Evolutionary conservation across 2,329 filamentous ascomycete genomes (phyloP).

Genomic region (Diplocarpon mali): DNA sequence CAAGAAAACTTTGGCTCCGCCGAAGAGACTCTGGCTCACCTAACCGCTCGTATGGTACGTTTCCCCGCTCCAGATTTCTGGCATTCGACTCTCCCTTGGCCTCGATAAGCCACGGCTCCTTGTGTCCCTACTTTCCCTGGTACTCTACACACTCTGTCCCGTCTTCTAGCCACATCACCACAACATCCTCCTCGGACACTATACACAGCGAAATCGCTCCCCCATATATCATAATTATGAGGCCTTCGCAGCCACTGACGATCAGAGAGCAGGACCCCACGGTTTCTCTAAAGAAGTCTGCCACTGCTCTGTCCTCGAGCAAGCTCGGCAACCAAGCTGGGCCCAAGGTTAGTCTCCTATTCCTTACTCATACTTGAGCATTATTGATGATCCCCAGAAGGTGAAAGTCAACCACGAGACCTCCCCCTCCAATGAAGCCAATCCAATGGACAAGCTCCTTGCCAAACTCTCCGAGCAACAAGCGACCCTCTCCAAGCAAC

Average conservation of each 20-base stretch:
- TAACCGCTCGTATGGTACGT: slow-evolving; percentile 27
- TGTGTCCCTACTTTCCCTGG: too few relatives aligned
- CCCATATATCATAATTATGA: too few relatives aligned
- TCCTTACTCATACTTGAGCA: not conserved
- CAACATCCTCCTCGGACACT: too few relatives aligned
- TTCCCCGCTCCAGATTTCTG: not conserved
- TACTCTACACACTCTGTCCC: too few relatives aligned
- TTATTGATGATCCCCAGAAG: slow-evolving; percentile 29
- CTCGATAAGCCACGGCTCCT: not conserved
- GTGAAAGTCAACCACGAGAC: slow-evolving; percentile 38
- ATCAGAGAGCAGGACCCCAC: slow-evolving; percentile 11
- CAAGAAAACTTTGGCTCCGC: slow-evolving; percentile 26
- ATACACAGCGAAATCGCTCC: too few relatives aligned
- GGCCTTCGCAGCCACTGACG: slow-evolving; percentile 9
- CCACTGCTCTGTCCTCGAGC: slow-evolving; percentile 38
- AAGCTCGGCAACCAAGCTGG: slow-evolving; percentile 43
- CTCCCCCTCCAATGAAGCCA: slow-evolving; percentile 30
- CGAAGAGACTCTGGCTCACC: slow-evolving; percentile 4
- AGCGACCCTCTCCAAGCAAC: slow-evolving; percentile 46
- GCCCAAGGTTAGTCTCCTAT: slow-evolving; percentile 35
- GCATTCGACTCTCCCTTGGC: not conserved
- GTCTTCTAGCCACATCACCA: too few relatives aligned
- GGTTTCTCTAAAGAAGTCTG: slow-evolving; percentile 26
- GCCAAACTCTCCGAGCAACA: slow-evolving; percentile 66
- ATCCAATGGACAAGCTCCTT: slow-evolving; percentile 60